A percentile compares a stretch with the other conserved stretches of the same genome.
These are phyloP conservation scores for Rhizophagus sp. DNA, from an alignment of 192 early-diverging fungal species.

Conservation along the genomic window DNA sequence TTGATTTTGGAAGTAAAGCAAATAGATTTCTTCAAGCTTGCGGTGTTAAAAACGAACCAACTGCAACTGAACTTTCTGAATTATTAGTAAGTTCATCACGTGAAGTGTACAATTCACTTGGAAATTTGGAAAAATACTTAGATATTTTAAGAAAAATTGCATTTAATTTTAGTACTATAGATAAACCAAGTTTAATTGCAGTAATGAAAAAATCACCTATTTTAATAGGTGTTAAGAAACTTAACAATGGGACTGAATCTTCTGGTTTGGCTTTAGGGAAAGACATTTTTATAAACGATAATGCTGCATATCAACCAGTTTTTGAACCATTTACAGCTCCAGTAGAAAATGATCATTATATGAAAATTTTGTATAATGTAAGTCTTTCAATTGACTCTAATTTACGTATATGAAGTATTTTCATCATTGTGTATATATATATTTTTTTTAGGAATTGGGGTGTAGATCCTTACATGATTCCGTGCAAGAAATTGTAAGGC, in stretches of 20 bases:
- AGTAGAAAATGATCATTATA: too few relatives aligned
- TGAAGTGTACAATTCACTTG: conserved; percentile 57
- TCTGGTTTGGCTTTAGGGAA: conserved; percentile 58
- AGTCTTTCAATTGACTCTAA: neutral
- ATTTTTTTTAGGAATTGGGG: conserved; percentile 49
- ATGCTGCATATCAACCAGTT: conserved; percentile 66
- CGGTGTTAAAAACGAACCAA: conserved; percentile 81
- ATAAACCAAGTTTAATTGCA: conserved; percentile 45
- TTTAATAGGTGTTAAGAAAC: conserved; percentile 61
- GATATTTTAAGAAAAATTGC: conserved; percentile 73
- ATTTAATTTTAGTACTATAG: conserved; percentile 53
- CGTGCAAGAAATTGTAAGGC: conserved; percentile 55
- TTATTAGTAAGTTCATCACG: conserved; percentile 61
- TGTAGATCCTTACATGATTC: conserved; percentile 63
- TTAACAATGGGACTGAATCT: conserved; percentile 41
- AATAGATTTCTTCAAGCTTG: conserved; percentile 79
- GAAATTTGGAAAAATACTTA: conserved; percentile 64
- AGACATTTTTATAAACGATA: conserved; percentile 80
- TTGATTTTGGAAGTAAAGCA: conserved; percentile 72
- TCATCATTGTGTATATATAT: too few relatives aligned
- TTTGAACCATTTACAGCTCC: conserved; percentile 63
- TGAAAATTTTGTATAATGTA: too few relatives aligned
- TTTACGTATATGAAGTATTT: too few relatives aligned
- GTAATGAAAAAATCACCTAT: conserved; percentile 67
- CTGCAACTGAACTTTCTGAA: conserved; percentile 66